Evolutionary conservation across 345 rosid genomes (phyloP).

Genomic region (Fremontodendron californicum): DNA sequence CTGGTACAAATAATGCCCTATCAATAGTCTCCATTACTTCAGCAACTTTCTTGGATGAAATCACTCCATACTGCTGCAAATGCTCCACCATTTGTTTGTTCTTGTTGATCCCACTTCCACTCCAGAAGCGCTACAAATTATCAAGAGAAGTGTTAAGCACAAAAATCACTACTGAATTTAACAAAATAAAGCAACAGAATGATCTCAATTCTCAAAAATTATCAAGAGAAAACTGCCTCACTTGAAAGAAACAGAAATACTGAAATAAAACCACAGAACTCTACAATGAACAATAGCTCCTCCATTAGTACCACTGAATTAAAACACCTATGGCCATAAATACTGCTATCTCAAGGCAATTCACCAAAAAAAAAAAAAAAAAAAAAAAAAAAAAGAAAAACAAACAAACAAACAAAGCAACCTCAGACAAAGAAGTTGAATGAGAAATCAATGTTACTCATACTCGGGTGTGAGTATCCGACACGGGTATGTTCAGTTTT

Average conservation of each 20-base stretch:
- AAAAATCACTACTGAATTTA: neutral
- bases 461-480: too few relatives aligned
- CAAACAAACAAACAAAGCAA: neutral
- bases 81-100: conserved; percentile 69
- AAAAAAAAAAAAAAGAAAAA: too few relatives aligned
- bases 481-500: too few relatives aligned
- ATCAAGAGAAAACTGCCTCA: neutral
- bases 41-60: conserved; percentile 58
- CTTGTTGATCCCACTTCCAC: conserved; percentile 41
- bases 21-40: conserved; percentile 84
- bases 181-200: neutral
- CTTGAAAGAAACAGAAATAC: neutral
- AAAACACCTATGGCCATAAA: neutral
- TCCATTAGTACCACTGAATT: neutral
- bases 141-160: conserved; percentile 8
- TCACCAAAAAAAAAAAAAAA: too few relatives aligned
- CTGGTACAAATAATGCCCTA: conserved; percentile 76
- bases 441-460: too few relatives aligned
- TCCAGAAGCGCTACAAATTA: conserved; percentile 39
- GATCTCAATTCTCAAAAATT: too few relatives aligned
- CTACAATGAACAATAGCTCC: neutral
- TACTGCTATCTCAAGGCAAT: neutral
- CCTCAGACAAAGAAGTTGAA: conserved; percentile 1
- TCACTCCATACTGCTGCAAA: conserved; percentile 57
- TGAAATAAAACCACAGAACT: neutral